These are phyloP conservation scores for Hyphopichia buzzinii DNA, from an alignment of 1,139 yeast genomes.

Conservation along the genomic window DNA sequence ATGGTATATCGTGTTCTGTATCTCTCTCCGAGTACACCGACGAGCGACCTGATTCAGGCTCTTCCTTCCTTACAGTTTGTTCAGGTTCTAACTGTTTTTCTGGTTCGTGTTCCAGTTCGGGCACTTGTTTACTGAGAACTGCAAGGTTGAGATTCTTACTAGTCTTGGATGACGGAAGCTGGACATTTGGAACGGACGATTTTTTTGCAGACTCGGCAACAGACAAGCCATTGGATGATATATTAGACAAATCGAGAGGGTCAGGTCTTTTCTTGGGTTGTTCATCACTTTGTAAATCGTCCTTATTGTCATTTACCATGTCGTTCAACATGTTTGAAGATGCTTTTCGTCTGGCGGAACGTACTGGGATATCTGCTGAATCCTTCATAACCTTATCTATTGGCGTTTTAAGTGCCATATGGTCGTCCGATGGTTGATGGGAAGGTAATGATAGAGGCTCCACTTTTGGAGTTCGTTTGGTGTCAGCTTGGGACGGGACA, in stretches of 20 bases:
- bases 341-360: slow-evolving; percentile 14
- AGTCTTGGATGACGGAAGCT: neutral
- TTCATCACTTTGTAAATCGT: slow-evolving; percentile 3
- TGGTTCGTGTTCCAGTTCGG: too few relatives aligned
- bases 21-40: slow-evolving; percentile 20
- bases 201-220: neutral
- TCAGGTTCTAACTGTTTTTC: too few relatives aligned
- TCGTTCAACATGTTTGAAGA: slow-evolving; percentile 2
- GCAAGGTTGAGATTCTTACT: neutral
- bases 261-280: neutral
- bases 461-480: neutral
- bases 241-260: slow-evolving; percentile 2
- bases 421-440: neutral
- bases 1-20: neutral
- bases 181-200: neutral
- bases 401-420: slow-evolving; percentile 1
- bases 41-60: slow-evolving; percentile 13
- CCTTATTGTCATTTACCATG: neutral
- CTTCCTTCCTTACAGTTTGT: too few relatives aligned
- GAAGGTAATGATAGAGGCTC: neutral
- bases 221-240: neutral
- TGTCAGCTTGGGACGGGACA: neutral
- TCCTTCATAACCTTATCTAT: neutral
- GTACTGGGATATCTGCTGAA: slow-evolving; percentile 12
- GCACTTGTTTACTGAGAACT: too few relatives aligned